Evolutionary conservation across 352 stramenopile genomes (phyloP), one percentile per base, ranked within the genome.

Genomic region (Globisporangium okanoganense): DNA sequence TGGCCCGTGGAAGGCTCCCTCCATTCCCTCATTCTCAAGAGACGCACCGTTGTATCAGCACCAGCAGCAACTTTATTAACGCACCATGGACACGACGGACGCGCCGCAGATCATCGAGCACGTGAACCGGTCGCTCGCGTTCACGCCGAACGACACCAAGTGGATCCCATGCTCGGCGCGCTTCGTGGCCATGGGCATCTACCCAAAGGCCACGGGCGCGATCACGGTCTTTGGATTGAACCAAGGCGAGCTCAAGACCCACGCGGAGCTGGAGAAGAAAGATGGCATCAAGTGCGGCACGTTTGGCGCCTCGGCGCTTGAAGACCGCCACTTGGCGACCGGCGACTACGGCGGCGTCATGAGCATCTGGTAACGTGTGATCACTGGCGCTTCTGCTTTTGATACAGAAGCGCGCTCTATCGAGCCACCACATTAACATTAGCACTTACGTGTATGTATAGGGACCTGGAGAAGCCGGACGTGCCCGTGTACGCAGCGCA

Each of bases 51-150:
- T n/a, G 12, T 4, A 16, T 35, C 27, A 38, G 27, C 48, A 38
- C 4, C 8, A 24, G 0, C 27, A 40, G 24, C 7, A 2, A 20
- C 2, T 22, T n/a, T 3, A 16, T 9, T 5, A 54, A 13, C 5
- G 0, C 35, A 76, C 20, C 12, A 98, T 98, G 94, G 95, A 98
- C 69, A 97, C 90, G 48, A 98, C 92, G 20, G 88, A 98, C 61
- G 96, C 96, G 57, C 96, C 96, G 62, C 92, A 98, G 76, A 89
- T 99, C 65, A 98, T 99, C 61, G 96, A 99, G 76, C 95, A 99
- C 79, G 82, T 97, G 49, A 92, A 89, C 71, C 86, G 95, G 69
- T 92, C 78, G 67, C 69, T 98, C 9, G 81, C 69, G 35, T 99
- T 97, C 71, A 99, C 95, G 38, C 92, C 96, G 18, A 98, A 98